Evolutionary conservation across 192 early-diverging fungal species (phyloP).

Genomic region (Physocladia obscura): DNA sequence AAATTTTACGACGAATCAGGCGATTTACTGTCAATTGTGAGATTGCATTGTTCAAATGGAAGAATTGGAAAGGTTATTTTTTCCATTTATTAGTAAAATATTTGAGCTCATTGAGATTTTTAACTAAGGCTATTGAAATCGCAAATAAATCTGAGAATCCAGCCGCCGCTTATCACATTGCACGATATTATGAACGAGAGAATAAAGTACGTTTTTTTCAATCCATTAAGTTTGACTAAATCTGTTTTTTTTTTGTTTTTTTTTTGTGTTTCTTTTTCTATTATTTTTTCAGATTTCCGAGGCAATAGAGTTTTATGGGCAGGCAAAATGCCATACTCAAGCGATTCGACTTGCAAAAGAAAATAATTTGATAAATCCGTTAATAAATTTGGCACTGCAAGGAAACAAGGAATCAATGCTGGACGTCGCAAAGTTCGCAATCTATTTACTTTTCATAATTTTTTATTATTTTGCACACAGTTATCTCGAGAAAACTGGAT

Average conservation of each 20-base stretch:
- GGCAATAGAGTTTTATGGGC: constrained; percentile 48
- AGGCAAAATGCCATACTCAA: constrained; percentile 48
- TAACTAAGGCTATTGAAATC: constrained; percentile 46
- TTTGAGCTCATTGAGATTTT: background rate
- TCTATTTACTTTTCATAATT: background rate
- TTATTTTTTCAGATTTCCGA: constrained; percentile 34
- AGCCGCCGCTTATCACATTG: constrained; percentile 50
- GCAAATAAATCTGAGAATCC: constrained; percentile 36
- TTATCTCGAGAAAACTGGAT: constrained; percentile 39
- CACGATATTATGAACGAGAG: constrained; percentile 49
- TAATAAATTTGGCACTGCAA: constrained; percentile 54
- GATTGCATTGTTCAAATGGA: constrained; percentile 48
- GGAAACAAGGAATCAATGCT: constrained; percentile 42
- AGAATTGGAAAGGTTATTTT: constrained; percentile 48
- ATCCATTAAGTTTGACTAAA: background rate
- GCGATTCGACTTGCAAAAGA: constrained; percentile 57
- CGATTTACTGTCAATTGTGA: constrained; percentile 48
- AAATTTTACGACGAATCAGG: constrained; percentile 48
- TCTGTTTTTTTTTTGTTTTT: background rate
- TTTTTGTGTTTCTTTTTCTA: background rate
- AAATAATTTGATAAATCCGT: constrained; percentile 43
- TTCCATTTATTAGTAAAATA: no score
- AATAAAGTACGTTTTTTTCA: constrained; percentile 30
- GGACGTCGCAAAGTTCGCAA: constrained; percentile 49
- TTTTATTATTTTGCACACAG: constrained; percentile 20